Evolutionary conservation across 495 filamentous ascomycete genomes (phyloP), one percentile per base, ranked within the genome.

Genomic region (Daldinia loculata): DNA sequence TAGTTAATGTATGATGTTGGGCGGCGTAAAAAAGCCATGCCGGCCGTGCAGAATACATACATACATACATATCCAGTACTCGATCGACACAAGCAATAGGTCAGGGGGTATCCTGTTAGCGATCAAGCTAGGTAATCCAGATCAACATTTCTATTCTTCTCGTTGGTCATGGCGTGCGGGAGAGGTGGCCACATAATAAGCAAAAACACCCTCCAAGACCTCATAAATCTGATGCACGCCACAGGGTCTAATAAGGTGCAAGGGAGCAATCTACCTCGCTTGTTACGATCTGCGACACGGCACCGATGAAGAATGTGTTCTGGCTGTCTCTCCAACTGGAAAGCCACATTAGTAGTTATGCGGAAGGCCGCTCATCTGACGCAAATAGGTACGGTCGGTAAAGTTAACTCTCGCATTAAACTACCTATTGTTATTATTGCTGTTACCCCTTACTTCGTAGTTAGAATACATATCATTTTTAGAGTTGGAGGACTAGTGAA

Each of bases 311-410:
- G 56, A 62, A 62, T 34, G 55, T 26, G 4, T 38, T 55, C 45
- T n/a, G 11, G 11, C 26, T 60, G 17, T 17, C 60, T 30, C 53
- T 19, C 29, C 12, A 29, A 7, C 9, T 56, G 39, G 61, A 36
- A 30, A 50, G 50, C 62, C 56, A 62, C 68, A 63, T 67, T 34
- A 50, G 36, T 57, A 26, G 15, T 48, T 11, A 67, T 72, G 69
- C 69, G 50, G 41, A 58, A 36, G 26, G 64, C 69, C 69, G 63
- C 55, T 57, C 65, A 29, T 56, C 30, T 36, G 9, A 9, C 26
- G 30, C 19, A 50, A 63, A 55, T 60, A n/a, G n/a, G n/a, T n/a
- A 64, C 41, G 26, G 30, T 43, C 26, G 55, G 53, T n/a, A 48
- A 55, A 51, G 38, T 65, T 61, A 45, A 19, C 36, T 51, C 64